Evolutionary conservation across 2,329 filamentous ascomycete genomes (phyloP), one percentile per base, ranked within the genome.

Genomic region (Colletotrichum cuscutae): DNA sequence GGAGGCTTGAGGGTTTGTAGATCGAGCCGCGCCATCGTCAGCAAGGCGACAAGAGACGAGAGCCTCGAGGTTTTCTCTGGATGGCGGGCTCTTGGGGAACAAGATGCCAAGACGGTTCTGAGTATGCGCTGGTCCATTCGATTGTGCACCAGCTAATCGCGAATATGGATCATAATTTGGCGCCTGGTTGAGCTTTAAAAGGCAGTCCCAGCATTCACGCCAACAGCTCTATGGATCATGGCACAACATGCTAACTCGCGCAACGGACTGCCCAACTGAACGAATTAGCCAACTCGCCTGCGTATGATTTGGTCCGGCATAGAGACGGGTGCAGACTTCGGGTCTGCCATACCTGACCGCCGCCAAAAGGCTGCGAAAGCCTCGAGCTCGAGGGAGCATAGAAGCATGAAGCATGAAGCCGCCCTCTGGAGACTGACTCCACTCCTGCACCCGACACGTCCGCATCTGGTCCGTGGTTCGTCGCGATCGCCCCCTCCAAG

Each of bases 401-500:
- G 13, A 42, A 42, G 37, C 37, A 42, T 42, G 52, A 65, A 56
- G 46, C 46, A 53, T 54, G 61, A 64, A 54, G 61, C 49, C n/a
- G n/a, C 19, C 57, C 30, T 24, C 11, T 7, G 52, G n/a, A 22
- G 56, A 28, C 54, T 6, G 32, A 30, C 12, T 42, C 22, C 54
- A 32, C 28, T 42, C 42, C 42, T n/a, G 28, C 35, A n/a, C 53
- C 42, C 13, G 42, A 24, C 54, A 28, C 37, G 24, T 30, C 61
- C 35, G 15, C 28, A 19, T 26, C 28, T 26, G 46, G 42, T 5
- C 59, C 59, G 19, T 8, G 66, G 65, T 70, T 65, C 54, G 46
- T 68, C 70, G 54, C 58, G 65, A 62, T 63, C 58, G 32, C 24
- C 12, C 12, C 28, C 28, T 62, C 13, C 15, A 24, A 28, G 35